A percentile compares a stretch with the other conserved stretches of the same genome.
phyloP scores from a whole-genome alignment of 306 rosid genomes.

The Prunus kanzakura region DNA sequence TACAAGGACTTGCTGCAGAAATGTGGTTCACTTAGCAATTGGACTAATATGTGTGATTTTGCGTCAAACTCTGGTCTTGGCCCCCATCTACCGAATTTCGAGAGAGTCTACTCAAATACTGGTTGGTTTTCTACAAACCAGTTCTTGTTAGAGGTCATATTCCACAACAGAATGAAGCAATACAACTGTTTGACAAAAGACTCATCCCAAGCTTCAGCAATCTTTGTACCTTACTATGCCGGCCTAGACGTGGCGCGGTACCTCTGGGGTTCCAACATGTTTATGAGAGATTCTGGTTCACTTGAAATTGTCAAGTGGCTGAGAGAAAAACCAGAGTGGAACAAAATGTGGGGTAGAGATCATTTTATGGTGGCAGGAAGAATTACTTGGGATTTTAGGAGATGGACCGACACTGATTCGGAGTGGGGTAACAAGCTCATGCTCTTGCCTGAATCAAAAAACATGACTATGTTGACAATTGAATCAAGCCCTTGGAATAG shows the following conservation, averaged over 20 bases:
- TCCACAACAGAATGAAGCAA: slow-evolving; percentile 39
- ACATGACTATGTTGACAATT: slow-evolving; percentile 39
- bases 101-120: slow-evolving; percentile 19
- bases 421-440: slow-evolving; percentile 52
- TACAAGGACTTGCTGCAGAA: slow-evolving; percentile 29
- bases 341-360: slow-evolving; percentile 44
- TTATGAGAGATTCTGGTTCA: slow-evolving; percentile 29
- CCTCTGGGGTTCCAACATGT: slow-evolving; percentile 35
- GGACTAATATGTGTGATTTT: slow-evolving; percentile 40
- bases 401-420: slow-evolving; percentile 21
- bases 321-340: slow-evolving; percentile 38
- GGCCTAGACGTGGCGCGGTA: slow-evolving; percentile 47
- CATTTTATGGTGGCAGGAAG: slow-evolving; percentile 53
- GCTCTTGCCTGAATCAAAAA: slow-evolving; percentile 36
- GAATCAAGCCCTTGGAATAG: slow-evolving; percentile 46
- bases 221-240: slow-evolving; percentile 41
- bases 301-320: slow-evolving; percentile 34
- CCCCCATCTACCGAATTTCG: slow-evolving; percentile 18
- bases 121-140: slow-evolving; percentile 48
- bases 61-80: slow-evolving; percentile 40
- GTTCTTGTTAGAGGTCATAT: slow-evolving; percentile 45
- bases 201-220: slow-evolving; percentile 38
- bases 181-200: slow-evolving; percentile 44
- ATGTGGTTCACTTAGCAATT: slow-evolving; percentile 29
- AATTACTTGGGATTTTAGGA: slow-evolving; percentile 53